Base-by-base conservation (phyloP, 225 moss, liverwort and hornwort genomes). In the Pleurozium schreberi region DNA sequence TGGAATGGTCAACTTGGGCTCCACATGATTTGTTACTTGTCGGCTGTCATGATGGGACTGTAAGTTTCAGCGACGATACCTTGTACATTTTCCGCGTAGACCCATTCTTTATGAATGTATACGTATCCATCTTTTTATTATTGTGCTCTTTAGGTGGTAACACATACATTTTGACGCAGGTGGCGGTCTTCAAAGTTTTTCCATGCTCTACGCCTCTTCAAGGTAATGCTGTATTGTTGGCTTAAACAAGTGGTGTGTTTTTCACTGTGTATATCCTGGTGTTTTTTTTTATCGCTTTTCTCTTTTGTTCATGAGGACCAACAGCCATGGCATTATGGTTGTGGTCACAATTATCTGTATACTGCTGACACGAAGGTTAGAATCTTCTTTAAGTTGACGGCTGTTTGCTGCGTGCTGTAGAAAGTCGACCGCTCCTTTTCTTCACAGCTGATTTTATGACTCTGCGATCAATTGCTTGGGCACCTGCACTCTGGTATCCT, bases 1-100 rank as follows among this genome's bases (percentile, higher is more conserved):
- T 99, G 88, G 99, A 99, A 90, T 99, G 99, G 99, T 99, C 99
- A 85, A 95, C 99, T 31, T 96, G 93, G 95, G 89, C 94, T 93
- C 97, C 97, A 59, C 93, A 99, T 91, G 95, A 99, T 86, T 87
- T 96, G 92, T 87, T 99, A 90, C 92, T 99, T 75, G 99, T 96
- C 62, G 97, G 97, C 70, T 99, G 96, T 87, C 99, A 99, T 85
- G 97, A 99, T 93, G 99, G 96, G 85, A 95, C 96, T 86, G 98
- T 98, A 90, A 95, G 95, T 90, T 85, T 42, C 22, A 70, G 53
- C 58, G 58, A 63, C 82, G 38, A 76, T 57, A 53, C n/a, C 36
- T 86, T 83, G 57, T 89, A 18, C 77, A 58, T 89, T 84, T 85
- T 67, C 64, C 30, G 74, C 52, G 38, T 75, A 30, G 25, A 16